Evolutionary conservation across 495 filamentous ascomycete genomes (phyloP).

Genomic region (Penicillium antarcticum): DNA sequence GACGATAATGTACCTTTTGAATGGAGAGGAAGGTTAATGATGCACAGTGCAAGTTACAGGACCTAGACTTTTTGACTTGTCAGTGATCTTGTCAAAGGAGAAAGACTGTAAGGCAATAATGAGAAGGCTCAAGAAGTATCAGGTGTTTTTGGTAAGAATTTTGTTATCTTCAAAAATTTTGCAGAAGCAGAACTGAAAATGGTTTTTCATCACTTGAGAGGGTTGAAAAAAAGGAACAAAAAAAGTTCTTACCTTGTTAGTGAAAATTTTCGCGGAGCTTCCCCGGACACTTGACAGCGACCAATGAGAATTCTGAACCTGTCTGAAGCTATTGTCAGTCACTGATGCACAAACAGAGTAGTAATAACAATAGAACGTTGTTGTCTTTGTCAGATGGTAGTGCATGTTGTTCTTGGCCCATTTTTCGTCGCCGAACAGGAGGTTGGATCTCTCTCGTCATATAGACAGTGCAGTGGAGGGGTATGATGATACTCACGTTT

Average conservation of each 20-base stretch:
- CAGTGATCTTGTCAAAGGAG: conserved; percentile 1
- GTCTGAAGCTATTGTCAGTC: conserved; percentile 18
- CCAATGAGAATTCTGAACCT: neutral
- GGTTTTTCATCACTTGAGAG: conserved; percentile 69
- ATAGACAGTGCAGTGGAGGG: conserved; percentile 19
- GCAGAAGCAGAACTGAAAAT: conserved; percentile 96
- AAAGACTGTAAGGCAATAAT: neutral
- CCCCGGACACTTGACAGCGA: neutral
- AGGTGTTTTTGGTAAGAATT: conserved; percentile 72
- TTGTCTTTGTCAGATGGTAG: conserved; percentile 85
- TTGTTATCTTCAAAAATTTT: conserved; percentile 71
- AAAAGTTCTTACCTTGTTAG: conserved; percentile 19
- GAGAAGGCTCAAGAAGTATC: conserved; percentile 27
- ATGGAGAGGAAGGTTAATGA: neutral
- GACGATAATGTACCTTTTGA: conserved; percentile 8
- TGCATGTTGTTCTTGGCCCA: conserved; percentile 99
- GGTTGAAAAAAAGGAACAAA: conserved; percentile 4
- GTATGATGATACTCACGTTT: conserved; percentile 25
- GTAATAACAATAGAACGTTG: conserved; percentile 15
- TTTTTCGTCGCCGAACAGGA: conserved; percentile 70
- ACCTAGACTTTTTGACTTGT: conserved; percentile 18
- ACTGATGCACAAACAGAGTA: conserved; percentile 2
- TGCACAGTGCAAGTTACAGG: neutral
- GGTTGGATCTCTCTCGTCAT: conserved; percentile 63
- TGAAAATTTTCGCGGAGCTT: conserved; percentile 1